A percentile compares a stretch with the other conserved stretches of the same genome.
Conservation (phyloP, 2,329 filamentous ascomycete species). For the Chaetomium sp. region DNA sequence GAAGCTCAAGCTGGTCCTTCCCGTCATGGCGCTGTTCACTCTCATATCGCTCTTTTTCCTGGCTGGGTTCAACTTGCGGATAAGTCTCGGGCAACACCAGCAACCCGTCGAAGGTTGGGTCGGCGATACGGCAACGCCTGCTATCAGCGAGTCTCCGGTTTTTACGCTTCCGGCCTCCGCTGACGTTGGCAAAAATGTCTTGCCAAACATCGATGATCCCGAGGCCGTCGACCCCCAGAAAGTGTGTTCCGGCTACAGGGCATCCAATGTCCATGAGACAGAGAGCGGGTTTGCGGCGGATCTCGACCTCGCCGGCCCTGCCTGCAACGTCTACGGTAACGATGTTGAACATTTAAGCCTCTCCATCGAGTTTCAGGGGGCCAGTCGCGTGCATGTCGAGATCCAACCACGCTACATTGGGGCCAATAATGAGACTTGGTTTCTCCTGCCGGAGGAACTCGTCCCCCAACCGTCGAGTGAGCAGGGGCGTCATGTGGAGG, state of each 20-base stretch:
- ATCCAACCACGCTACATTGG: slow-evolving; percentile 61
- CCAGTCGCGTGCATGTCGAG: slow-evolving; percentile 60
- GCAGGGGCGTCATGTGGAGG: too few relatives aligned
- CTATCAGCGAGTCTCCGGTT: slow-evolving; percentile 6
- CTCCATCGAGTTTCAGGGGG: slow-evolving; percentile 59
- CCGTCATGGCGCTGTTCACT: slow-evolving; percentile 3
- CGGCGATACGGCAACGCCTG: neutral
- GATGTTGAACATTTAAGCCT: slow-evolving; percentile 63
- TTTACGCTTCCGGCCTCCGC: slow-evolving; percentile 44
- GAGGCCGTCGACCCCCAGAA: slow-evolving; percentile 56
- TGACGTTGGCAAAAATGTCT: slow-evolving; percentile 39
- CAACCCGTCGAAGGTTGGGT: neutral
- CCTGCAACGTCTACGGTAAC: slow-evolving; percentile 73
- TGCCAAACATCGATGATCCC: slow-evolving; percentile 61
- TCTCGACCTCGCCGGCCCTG: slow-evolving; percentile 59
- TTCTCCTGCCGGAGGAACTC: slow-evolving; percentile 56
- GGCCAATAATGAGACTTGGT: slow-evolving; percentile 58
- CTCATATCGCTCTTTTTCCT: slow-evolving; percentile 4
- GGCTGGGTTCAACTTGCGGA: slow-evolving; percentile 1
- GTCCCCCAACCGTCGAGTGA: slow-evolving; percentile 45
- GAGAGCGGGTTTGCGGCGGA: slow-evolving; percentile 58
- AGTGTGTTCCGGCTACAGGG: slow-evolving; percentile 63
- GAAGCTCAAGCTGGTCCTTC: neutral
- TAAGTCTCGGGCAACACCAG: neutral
- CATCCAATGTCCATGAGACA: slow-evolving; percentile 50